Evolutionary conservation across 148 eudicot genomes (phyloP), one percentile per base, ranked within the genome.

Genomic region (Chenopodium album): DNA sequence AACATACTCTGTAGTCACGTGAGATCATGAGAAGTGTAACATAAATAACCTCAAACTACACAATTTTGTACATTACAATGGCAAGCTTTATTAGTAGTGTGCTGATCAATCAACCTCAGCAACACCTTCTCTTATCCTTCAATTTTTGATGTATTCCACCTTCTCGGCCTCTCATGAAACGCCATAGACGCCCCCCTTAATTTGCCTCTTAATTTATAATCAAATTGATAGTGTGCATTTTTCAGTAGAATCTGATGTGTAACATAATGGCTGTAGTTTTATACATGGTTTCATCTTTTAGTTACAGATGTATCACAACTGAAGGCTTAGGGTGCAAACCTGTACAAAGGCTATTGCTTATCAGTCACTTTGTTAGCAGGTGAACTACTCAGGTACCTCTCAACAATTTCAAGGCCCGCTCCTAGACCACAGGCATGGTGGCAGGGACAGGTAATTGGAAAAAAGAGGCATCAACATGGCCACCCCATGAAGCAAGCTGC

Each of bases 371-470:
- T 29, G 16, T 34, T 70, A 34, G 41, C 68, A 50, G 77, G 47
- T 44, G 79, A 77, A 31, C 79, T 80, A 78, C 85, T 76, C 78
- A 93, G 84, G 85, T 92, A 93, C 69, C 41, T 80, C 80, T 95
- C 90, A 7, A 95, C 93, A 41, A 54, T 81, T 82, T 92, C 84
- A 11, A 95, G 85, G 82, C 98, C 97, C 86, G 89, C 81, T 88
- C 90, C 85, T 95, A 93, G 65, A 92, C 98, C 59, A 92, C 90
- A 29, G 97, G 92, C 97, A 93, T 87, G 60, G 93, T 90, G 71
- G 97, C 98, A 31, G 98, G 98, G 76, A 95, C 98, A 75, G 88
- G 87, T 84, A 95, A 78, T 86, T 92, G 92, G 84, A 93, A 93
- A 4, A 70, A 29, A 8, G 87, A 66, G 47, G 84, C 83, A n/a